A percentile compares a stretch with the other conserved stretches of the same genome.
Evolutionary conservation across 106 monocot genomes (phyloP).

Genomic region (Hemerocallis citrina): DNA sequence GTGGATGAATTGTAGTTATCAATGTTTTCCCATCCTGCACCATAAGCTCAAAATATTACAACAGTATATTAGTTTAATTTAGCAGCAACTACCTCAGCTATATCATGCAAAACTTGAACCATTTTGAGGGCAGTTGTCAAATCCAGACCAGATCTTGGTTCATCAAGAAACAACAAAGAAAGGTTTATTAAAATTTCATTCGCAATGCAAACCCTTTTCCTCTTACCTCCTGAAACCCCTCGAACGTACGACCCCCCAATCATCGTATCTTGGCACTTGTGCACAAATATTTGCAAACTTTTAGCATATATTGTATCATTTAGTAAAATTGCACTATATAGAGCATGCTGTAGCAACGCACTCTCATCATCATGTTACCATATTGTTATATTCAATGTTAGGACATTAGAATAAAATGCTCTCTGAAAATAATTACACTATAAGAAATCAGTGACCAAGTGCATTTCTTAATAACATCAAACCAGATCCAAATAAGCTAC

Average conservation of each 20-base stretch:
- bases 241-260: slow-evolving; percentile 24
- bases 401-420: too few species aligned
- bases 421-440: too few species aligned
- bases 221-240: slow-evolving; percentile 34
- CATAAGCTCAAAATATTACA: not conserved
- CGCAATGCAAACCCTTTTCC: slow-evolving; percentile 26
- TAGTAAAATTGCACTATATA: too few species aligned
- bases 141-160: slow-evolving; percentile 41
- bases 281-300: not conserved
- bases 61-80: not conserved
- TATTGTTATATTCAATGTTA: too few species aligned
- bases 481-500: too few species aligned
- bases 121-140: slow-evolving; percentile 26
- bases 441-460: too few species aligned
- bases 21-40: slow-evolving; percentile 30
- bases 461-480: too few species aligned
- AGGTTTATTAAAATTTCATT: slow-evolving; percentile 31
- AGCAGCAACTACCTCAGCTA: slow-evolving; percentile 14
- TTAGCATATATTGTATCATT: too few species aligned
- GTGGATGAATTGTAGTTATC: slow-evolving; percentile 61
- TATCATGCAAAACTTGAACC: slow-evolving; percentile 18
- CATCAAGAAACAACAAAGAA: slow-evolving; percentile 24
- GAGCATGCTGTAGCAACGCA: too few species aligned
- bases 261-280: slow-evolving; percentile 27
- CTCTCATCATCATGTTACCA: too few species aligned